These are phyloP conservation scores for Ophiosphaerella herpotricha DNA, from an alignment of 2,329 filamentous ascomycete species.

Conservation along the genomic window DNA sequence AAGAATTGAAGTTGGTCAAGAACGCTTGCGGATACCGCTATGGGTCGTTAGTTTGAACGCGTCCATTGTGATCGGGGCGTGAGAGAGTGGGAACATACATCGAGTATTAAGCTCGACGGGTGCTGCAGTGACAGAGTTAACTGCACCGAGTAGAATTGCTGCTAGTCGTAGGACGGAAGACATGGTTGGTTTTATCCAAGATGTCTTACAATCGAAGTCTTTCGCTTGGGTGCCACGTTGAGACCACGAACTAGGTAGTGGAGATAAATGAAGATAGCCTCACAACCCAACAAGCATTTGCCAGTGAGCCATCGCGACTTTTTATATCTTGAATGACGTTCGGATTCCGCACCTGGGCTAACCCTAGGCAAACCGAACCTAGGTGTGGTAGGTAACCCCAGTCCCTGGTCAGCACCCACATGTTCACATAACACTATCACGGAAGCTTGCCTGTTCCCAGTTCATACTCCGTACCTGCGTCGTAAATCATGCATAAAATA, in stretches of 20 bases:
- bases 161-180: slow-evolving; percentile 21
- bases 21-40: slow-evolving; percentile 47
- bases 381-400: slow-evolving; percentile 3
- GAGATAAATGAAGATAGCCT: slow-evolving; percentile 1
- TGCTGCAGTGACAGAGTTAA: slow-evolving; percentile 27
- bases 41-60: slow-evolving; percentile 1
- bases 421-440: not conserved
- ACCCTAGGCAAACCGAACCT: not conserved
- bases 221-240: not conserved
- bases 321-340: not conserved
- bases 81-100: slow-evolving; percentile 21
- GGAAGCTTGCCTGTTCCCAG: slow-evolving; percentile 1
- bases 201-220: not conserved
- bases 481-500: no score
- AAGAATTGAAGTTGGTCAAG: slow-evolving; percentile 53
- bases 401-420: slow-evolving; percentile 1
- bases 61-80: not conserved
- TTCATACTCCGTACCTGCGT: slow-evolving; percentile 2
- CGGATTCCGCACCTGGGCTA: no score
- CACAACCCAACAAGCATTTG: not conserved
- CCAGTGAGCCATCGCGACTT: not conserved
- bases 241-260: not conserved
- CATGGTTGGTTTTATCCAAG: slow-evolving; percentile 17
- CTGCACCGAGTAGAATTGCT: slow-evolving; percentile 23
- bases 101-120: slow-evolving; percentile 34